Base-by-base conservation (phyloP, 116 monocot genomes). In the Papilionanthe hybrid region DNA sequence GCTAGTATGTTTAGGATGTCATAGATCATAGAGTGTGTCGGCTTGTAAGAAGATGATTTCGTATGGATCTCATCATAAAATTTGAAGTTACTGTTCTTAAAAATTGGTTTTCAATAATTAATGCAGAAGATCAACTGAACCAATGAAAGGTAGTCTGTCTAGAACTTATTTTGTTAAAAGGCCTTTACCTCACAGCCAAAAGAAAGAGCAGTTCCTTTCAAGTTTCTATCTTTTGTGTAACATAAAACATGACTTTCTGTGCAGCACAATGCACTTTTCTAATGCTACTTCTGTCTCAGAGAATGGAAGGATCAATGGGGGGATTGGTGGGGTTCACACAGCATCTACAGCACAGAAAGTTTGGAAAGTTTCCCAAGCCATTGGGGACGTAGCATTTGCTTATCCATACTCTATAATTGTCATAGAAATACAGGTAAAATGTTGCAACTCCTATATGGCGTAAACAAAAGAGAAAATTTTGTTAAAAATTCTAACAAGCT, bases 351-450 rank as follows among this genome's bases (percentile, higher is more conserved):
- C 82, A 13, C 84, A 94, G 77, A 94, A 88, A 80, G 79, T 91
- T 0, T 90, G 92, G 90, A 83, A 81, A 63, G 57, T 90, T 72
- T 90, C 86, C 23, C 94, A 94, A 74, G 94, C 88, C n/a, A 12
- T 92, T 1, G 94, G 94, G 15, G 94, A 94, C 81, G 84, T 94
- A 42, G 94, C 92, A 19, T 94, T 94, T 45, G 85, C 94, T 19
- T 92, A 82, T 53, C 94, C 94, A 8, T 92, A 88, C 82, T 85
- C 94, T 0, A 72, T 87, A 12, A 87, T 92, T 67, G 80, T 94
- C 42, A 77, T 92, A 44, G 94, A 94, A 80, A 90, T 94, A 56
- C 83, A 94, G 71, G 79, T 79, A 44, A 45, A n/a, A 73, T 73
- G 44, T n/a, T 42, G 12, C 71, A 41, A 37, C 37, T 29, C 71